Base-by-base conservation (phyloP, 108 stramenopile genomes). In the Nannochloropsis gaditana region DNA sequence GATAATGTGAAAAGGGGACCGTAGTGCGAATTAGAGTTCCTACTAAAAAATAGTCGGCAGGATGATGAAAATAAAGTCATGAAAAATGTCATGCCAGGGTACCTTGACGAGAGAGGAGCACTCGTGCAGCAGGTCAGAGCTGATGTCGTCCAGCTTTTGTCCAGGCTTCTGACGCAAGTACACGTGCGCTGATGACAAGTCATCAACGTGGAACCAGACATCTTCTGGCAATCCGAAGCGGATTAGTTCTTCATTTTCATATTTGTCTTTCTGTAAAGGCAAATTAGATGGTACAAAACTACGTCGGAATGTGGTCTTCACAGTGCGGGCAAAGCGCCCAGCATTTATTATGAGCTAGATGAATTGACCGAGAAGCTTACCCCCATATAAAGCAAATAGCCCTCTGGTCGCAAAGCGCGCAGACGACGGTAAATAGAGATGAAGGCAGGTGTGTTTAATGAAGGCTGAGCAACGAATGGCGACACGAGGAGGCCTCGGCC, bases 221-320 rank as follows among this genome's bases (percentile, higher is more conserved):
- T 95, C 94, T 45, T 93, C 92, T n/a, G 93, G 93, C 80, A 88
- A 82, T 42, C 97, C 98, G 86, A 97, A 97, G 83, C 96, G 95
- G 90, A 99, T 99, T 80, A 99, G 92, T 80, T 95, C 94, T 91
- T 99, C 99, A 87, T 99, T 99, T 91, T 99, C 99, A 85, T 92
- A 95, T 87, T 94, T 93, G 89, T 93, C 93, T 45, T 80, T 84
- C 59, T 73, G 59, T 73, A 73, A 73, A 73, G n/a, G 19, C 59
- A 73, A 31, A 31, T 31, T 31, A 31, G 31, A 1, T 31, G 31
- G 31, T 31, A 31, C 31, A 31, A 31, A 31, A 31, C 31, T 31
- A 31, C 31, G 31, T 31, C 31, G 31, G 31, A 31, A 31, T 31
- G 31, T 31, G 31, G 31, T 31, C 31, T 31, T 31, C 31, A 31